A percentile compares a stretch with the other conserved stretches of the same genome.
phyloP scores from a whole-genome alignment of 1,284 basidiomycete species.

The Microbotryum lychnidis-dioicae region DNA sequence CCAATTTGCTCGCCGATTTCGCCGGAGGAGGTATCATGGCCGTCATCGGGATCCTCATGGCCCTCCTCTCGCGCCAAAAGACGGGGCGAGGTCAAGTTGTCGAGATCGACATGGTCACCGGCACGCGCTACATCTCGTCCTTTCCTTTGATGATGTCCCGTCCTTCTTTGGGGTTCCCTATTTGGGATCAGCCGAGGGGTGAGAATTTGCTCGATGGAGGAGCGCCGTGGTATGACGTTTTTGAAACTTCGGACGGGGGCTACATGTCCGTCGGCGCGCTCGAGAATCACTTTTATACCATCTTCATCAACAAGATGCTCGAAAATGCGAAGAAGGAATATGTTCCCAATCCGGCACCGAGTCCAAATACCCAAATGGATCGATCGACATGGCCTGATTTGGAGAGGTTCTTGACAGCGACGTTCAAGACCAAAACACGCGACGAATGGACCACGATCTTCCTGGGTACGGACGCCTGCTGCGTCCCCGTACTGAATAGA shows the following conservation, averaged over 20 bases:
- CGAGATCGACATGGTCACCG: conserved; percentile 72
- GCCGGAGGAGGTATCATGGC: conserved; percentile 71
- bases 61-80: conserved; percentile 56
- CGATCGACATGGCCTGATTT: conserved; percentile 55
- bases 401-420: conserved; percentile 52
- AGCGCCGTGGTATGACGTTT: conserved; percentile 65
- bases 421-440: conserved; percentile 55
- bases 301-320: conserved; percentile 46
- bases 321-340: too few relatives aligned
- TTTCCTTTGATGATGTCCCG: conserved; percentile 55
- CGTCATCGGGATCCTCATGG: conserved; percentile 64
- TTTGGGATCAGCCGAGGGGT: conserved; percentile 48
- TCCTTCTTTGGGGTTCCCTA: conserved; percentile 39
- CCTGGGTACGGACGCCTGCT: conserved; percentile 65
- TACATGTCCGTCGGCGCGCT: conserved; percentile 70
- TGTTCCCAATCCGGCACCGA: conserved; percentile 5
- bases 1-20: conserved; percentile 69
- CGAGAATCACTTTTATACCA: conserved; percentile 60
- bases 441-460: conserved; percentile 64
- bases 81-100: conserved; percentile 64
- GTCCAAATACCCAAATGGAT: conserved; percentile 38
- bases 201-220: conserved; percentile 64
- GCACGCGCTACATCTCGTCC: conserved; percentile 63
- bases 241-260: conserved; percentile 60
- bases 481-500: conserved; percentile 55